phyloP scores from a whole-genome alignment of 2,329 filamentous ascomycete species.

The Fusarium sterilihyphosum region DNA sequence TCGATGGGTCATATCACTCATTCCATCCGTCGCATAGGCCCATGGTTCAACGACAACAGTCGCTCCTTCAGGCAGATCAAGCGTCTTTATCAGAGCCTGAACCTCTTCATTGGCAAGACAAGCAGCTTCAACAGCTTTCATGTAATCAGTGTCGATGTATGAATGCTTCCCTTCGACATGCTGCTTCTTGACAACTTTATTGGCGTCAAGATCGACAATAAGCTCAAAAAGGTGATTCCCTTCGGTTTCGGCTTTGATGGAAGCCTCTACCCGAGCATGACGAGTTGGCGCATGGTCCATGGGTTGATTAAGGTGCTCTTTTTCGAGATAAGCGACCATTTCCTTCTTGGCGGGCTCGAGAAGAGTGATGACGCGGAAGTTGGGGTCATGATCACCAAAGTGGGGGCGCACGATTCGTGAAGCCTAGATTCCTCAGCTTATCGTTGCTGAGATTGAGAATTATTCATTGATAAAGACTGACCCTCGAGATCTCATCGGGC shows the following conservation, averaged over 20 bases:
- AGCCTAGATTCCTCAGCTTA: conserved; percentile 23
- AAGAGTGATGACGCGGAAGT: conserved; percentile 62
- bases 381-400: conserved; percentile 39
- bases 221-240: conserved; percentile 44
- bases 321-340: conserved; percentile 57
- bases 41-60: conserved; percentile 63
- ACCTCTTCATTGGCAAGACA: conserved; percentile 56
- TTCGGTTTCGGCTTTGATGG: conserved; percentile 22
- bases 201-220: conserved; percentile 44
- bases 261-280: conserved; percentile 52
- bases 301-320: conserved; percentile 46
- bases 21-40: conserved; percentile 65
- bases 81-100: conserved; percentile 52
- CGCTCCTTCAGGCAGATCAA: conserved; percentile 56
- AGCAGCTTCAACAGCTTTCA: conserved; percentile 58
- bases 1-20: conserved; percentile 59
- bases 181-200: conserved; percentile 40
- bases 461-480: background rate
- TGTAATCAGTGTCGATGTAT: conserved; percentile 58
- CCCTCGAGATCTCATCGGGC: conserved; percentile 41
- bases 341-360: conserved; percentile 60
- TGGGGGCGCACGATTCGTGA: conserved; percentile 33
- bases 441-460: too few species aligned
- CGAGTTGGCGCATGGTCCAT: conserved; percentile 42
- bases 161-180: conserved; percentile 55